These are phyloP conservation scores for Scenedesmus sp. DNA, from an alignment of 163 green algal genomes.

Conservation along the genomic window DNA sequence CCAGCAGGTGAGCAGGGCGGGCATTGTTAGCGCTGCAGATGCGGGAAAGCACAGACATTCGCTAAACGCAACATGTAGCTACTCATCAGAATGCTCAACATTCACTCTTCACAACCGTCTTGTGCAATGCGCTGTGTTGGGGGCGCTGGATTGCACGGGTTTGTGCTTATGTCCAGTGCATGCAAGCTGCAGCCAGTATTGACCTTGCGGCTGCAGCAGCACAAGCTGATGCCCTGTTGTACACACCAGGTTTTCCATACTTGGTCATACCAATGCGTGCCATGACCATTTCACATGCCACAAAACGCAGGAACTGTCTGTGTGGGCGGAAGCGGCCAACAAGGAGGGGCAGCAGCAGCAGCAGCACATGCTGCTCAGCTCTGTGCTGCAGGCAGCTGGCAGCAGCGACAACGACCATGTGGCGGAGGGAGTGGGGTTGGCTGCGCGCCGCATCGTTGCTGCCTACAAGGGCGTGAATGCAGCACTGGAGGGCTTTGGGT, in stretches of 20 bases:
- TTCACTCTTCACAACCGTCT: too few species aligned
- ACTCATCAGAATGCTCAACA: background rate
- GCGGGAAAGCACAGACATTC: too few species aligned
- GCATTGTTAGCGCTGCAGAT: too few species aligned
- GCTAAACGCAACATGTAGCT: too few species aligned
- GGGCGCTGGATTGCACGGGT: too few species aligned
- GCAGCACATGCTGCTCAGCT: background rate
- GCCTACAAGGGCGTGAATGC: constrained; percentile 18
- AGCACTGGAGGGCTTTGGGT: constrained; percentile 29
- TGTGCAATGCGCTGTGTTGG: background rate
- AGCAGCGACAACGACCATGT: background rate
- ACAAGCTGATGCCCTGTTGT: background rate
- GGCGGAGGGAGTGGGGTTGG: constrained; percentile 17
- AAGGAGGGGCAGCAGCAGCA: background rate
- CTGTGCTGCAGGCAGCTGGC: background rate
- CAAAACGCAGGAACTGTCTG: constrained; percentile 34
- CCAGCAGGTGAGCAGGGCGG: constrained; percentile 11
- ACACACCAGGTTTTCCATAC: background rate
- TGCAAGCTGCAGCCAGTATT: background rate
- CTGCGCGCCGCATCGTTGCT: constrained; percentile 12
- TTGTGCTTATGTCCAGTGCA: background rate
- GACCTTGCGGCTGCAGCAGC: background rate
- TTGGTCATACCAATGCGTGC: background rate
- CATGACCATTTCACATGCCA: background rate
- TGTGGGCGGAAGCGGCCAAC: constrained; percentile 21